phyloP scores from a whole-genome alignment of 306 rosid species.

The Acmispon strigosus region DNA sequence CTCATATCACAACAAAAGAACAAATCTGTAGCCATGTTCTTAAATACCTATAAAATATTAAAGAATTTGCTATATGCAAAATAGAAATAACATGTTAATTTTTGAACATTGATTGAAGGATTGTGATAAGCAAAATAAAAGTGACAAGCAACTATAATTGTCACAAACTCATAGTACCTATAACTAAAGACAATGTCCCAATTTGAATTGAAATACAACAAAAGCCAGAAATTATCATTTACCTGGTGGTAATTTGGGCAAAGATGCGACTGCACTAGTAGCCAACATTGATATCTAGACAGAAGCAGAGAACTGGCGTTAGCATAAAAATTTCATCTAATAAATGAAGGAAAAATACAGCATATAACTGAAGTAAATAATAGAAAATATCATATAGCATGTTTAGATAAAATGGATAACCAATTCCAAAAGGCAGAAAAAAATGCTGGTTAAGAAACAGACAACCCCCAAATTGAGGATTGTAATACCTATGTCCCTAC shows the following conservation, averaged over 20 bases:
- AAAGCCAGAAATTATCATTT: not conserved
- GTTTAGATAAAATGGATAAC: not conserved
- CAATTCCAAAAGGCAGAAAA: not conserved
- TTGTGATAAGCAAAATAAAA: not conserved
- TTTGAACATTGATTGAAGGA: not conserved
- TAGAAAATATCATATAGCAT: constrained; percentile 9
- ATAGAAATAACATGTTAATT: not conserved
- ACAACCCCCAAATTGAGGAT: not conserved
- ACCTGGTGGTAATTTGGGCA: constrained; percentile 39
- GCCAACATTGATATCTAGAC: constrained; percentile 25
- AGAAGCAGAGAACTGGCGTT: constrained; percentile 8
- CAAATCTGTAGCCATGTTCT: not conserved
- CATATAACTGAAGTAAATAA: not conserved
- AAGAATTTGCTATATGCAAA: not conserved
- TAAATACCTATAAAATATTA: not conserved
- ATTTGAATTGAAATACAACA: not conserved
- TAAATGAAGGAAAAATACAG: too few species aligned
- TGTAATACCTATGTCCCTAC: not conserved
- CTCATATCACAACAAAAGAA: too few species aligned
- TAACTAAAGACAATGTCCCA: not conserved
- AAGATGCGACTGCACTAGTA: constrained; percentile 25
- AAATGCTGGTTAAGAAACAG: not conserved
- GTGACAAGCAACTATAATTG: not conserved
- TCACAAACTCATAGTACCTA: not conserved
- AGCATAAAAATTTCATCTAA: not conserved